Conservation (phyloP, 345 rosid species). For the Carallia brachiata region DNA sequence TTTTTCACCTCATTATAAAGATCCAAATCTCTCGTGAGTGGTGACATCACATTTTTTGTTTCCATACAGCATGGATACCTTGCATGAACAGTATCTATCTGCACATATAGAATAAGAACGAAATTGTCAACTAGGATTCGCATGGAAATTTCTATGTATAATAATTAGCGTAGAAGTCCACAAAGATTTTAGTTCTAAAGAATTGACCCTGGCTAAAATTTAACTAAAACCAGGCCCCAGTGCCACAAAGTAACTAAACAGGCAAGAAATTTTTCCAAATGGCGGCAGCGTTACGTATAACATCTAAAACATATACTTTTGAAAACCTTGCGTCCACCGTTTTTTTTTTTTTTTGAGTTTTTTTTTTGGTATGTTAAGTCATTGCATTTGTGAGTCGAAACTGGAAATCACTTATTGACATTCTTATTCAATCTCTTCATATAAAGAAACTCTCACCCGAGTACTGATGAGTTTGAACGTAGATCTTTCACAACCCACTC, state of each 20-base stretch:
- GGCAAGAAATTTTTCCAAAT: constrained; percentile 1
- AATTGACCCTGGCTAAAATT: constrained; percentile 23
- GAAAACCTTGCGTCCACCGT: too few species aligned
- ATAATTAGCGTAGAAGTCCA: background rate
- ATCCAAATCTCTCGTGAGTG: background rate
- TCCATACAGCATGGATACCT: constrained; percentile 6
- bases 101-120: background rate
- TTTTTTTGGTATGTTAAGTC: too few species aligned
- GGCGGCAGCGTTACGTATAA: too few species aligned
- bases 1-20: too few species aligned
- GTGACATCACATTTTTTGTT: background rate
- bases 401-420: too few species aligned
- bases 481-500: too few species aligned
- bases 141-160: background rate
- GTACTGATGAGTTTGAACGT: too few species aligned
- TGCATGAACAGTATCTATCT: background rate
- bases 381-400: too few species aligned
- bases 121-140: background rate
- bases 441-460: too few species aligned
- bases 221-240: background rate
- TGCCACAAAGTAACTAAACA: constrained; percentile 22
- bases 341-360: too few species aligned
- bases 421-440: too few species aligned
- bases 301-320: too few species aligned
- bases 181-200: constrained; percentile 16